phyloP scores from a whole-genome alignment of 2,329 filamentous ascomycete genomes.

The Aspergillus proliferans region DNA sequence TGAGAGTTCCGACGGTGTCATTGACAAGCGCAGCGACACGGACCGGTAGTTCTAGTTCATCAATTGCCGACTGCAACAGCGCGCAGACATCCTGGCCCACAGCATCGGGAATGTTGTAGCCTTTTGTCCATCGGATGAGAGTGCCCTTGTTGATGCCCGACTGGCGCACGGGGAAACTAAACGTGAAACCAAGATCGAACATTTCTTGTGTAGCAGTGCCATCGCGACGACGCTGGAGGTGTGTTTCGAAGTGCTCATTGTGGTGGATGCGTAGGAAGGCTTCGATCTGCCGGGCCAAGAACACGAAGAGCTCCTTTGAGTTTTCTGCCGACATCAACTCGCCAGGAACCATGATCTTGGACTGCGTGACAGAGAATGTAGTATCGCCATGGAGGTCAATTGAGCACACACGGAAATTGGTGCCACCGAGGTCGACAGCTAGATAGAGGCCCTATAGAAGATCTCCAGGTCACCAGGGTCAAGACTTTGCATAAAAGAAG shows the following conservation, averaged over 20 bases:
- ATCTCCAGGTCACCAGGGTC: not conserved
- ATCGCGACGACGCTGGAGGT: conserved; percentile 58
- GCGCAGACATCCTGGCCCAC: conserved; percentile 91
- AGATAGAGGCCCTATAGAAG: conserved; percentile 77
- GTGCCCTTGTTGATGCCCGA: conserved; percentile 90
- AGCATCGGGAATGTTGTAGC: conserved; percentile 93
- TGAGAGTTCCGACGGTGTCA: conserved; percentile 93
- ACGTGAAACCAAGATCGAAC: conserved; percentile 96
- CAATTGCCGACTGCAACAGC: conserved; percentile 81
- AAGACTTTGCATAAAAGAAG: not conserved
- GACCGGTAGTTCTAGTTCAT: conserved; percentile 77
- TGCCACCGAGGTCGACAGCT: conserved; percentile 94
- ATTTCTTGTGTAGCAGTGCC: conserved; percentile 66
- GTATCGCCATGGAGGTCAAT: conserved; percentile 89
- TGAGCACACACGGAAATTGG: conserved; percentile 97
- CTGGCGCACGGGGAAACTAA: conserved; percentile 94
- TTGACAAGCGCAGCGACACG: conserved; percentile 95
- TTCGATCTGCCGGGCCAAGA: conserved; percentile 89
- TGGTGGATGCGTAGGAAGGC: conserved; percentile 82
- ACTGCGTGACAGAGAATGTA: conserved; percentile 88
- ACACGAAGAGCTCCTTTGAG: conserved; percentile 79
- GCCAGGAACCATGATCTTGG: conserved; percentile 83
- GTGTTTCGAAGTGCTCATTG: conserved; percentile 72
- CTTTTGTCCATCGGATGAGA: conserved; percentile 96
- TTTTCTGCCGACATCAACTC: conserved; percentile 86